phyloP scores from a whole-genome alignment of 345 rosid genomes.

The Eucalyptus victrix region DNA sequence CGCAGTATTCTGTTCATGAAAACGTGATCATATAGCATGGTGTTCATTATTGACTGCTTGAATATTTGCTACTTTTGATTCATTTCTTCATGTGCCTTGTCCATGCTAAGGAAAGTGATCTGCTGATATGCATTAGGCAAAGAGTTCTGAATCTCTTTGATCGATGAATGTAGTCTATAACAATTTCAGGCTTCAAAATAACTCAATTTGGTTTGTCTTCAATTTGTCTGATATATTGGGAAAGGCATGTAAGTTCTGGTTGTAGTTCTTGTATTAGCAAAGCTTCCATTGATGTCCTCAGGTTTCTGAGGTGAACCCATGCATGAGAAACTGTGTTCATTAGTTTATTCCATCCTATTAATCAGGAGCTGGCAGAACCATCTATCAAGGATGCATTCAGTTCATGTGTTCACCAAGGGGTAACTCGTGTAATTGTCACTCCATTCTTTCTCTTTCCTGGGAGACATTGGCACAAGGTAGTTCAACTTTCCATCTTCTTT shows the following conservation, averaged over 20 bases:
- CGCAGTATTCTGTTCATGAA: background rate
- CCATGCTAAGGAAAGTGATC: background rate
- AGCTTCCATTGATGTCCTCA: background rate
- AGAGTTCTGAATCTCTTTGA: background rate
- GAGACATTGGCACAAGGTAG: conserved; percentile 88
- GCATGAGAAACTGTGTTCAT: background rate
- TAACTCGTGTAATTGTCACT: conserved; percentile 68
- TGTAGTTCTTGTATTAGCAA: background rate
- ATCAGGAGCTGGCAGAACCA: conserved; percentile 85
- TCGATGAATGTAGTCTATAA: background rate
- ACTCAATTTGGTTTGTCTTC: background rate
- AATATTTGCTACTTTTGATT: background rate
- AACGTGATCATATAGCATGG: background rate
- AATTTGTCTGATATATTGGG: background rate
- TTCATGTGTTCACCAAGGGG: conserved; percentile 69
- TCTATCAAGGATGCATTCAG: conserved; percentile 72
- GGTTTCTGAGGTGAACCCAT: background rate
- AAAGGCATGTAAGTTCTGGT: background rate
- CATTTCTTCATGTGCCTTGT: background rate
- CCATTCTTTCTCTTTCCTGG: conserved; percentile 95
- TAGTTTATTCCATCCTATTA: background rate
- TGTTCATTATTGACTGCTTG: background rate
- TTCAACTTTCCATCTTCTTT: background rate
- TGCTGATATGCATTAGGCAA: background rate
- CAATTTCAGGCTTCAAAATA: background rate